Evolutionary conservation across 2,329 filamentous ascomycete species (phyloP), one percentile per base, ranked within the genome.

Genomic region (Xylogone sp.): DNA sequence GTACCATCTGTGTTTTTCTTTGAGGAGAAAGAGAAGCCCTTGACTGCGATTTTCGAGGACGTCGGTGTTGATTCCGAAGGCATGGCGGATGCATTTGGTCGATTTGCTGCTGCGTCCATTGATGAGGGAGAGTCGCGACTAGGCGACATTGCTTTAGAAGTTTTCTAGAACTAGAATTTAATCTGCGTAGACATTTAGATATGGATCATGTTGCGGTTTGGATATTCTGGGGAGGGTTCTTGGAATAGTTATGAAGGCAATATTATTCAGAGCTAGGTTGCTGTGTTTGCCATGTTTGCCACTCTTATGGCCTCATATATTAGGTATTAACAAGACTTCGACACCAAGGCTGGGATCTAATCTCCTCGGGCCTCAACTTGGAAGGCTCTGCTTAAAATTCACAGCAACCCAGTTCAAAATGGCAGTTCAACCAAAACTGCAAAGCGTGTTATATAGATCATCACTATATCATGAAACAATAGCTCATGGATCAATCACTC

Each of bases 11-110:
- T n/a, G n/a, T n/a, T n/a, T n/a, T n/a, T n/a, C 50, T 63, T 66
- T 16, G 68, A 65, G 27, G 69, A 61, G 18, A 75, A 60, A 0
- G 74, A 72, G 43, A 76, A 50, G 64, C 66, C 58, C 70, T 74
- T 62, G 42, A 65, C 59, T 43, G 59, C 58, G 10, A 65, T 59
- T 56, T 64, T 66, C 18, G 63, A 64, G 43, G n/a, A n/a, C n/a
- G 58, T 61, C 53, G 59, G 45, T 47, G 63, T 64, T 47, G 57
- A 50, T 50, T 43, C 52, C 48, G 53, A 51, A 54, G 59, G 31
- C 21, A 54, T 44, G 4, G 49, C 34, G 9, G 51, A 21, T 24
- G n/a, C 64, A 5, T 39, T 10, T 7, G 18, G 34, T 39, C 34
- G 34, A 39, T 4, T 39, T 18, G n/a, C n/a, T 39, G 34, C 34